Evolutionary conservation across 441 rosid genomes (phyloP), one percentile per base, ranked within the genome.

Genomic region (Euphorbia schlechtendalii): DNA sequence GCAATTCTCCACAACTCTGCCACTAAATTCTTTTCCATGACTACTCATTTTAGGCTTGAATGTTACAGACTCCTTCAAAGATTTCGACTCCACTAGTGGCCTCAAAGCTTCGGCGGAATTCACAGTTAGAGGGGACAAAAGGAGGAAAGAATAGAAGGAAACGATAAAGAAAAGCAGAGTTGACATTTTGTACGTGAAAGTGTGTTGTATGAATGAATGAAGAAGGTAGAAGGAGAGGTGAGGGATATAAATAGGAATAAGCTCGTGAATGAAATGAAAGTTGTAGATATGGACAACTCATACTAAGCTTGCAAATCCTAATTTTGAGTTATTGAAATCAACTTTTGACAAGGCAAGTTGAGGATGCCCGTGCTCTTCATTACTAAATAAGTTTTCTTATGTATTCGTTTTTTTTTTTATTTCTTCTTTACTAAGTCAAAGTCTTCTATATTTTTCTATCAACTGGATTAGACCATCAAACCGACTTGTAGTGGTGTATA

Each of bases 321-420:
- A 15, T n/a, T 59, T 49, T 57, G 69, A 49, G 54, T 25, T 12
- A 65, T 68, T 53, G 61, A 40, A 53, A 15, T 12, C 66, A 48
- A 74, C 46, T 80, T 78, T 70, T 73, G 74, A 68, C 70, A 0
- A 48, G 24, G 73, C 65, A 74, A 75, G 15, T 11, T 22, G 65
- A 54, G 65, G 69, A 72, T 68, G 78, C 88, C 77, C 90, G 96
- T 88, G 96, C 74, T 64, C 72, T 73, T 73, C n/a, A n/a, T n/a
- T n/a, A n/a, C n/a, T n/a, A n/a, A n/a, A n/a, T n/a, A n/a, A n/a
- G n/a, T n/a, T n/a, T n/a, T n/a, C n/a, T n/a, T n/a, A n/a, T n/a
- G n/a, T n/a, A n/a, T n/a, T n/a, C n/a, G n/a, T n/a, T n/a, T n/a
- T 83, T 64, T 84, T 64, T 60, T 55, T 8, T 2, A 18, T 63